Conservation (phyloP, 2,329 filamentous ascomycete species). For the Aurifilum marmelostoma region DNA sequence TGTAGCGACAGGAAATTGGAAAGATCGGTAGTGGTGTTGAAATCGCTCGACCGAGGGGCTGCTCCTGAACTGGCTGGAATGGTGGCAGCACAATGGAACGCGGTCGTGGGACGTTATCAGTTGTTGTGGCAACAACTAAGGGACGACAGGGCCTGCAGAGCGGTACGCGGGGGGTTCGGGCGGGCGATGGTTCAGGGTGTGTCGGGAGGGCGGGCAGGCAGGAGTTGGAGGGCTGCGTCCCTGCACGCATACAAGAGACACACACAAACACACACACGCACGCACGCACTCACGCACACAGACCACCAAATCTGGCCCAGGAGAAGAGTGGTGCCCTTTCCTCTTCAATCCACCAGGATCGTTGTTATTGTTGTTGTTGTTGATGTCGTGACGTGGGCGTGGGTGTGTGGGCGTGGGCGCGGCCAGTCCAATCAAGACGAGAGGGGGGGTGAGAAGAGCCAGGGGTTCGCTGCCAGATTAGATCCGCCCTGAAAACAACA, state of each 20-base stretch:
- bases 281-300: too few relatives aligned
- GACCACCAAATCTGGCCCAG: too few relatives aligned
- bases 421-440: slow-evolving; percentile 3
- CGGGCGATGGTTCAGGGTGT: neutral
- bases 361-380: neutral
- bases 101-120: slow-evolving; percentile 5
- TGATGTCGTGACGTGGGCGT: slow-evolving; percentile 6
- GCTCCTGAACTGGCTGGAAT: neutral
- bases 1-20: neutral
- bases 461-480: slow-evolving; percentile 13
- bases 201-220: neutral
- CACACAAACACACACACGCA: slow-evolving; percentile 1
- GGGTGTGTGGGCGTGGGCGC: neutral
- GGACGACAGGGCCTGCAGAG: slow-evolving; percentile 5
- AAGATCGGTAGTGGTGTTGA: neutral
- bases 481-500: neutral
- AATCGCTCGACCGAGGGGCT: neutral
- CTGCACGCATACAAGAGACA: neutral
- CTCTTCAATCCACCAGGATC: neutral
- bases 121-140: slow-evolving; percentile 14
- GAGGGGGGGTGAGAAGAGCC: slow-evolving; percentile 12
- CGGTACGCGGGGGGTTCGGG: neutral
- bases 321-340: neutral
- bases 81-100: slow-evolving; percentile 1
- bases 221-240: neutral